Conservation (phyloP, 768 basidiomycete species). For the Rhodosporidiobolus sp. region DNA sequence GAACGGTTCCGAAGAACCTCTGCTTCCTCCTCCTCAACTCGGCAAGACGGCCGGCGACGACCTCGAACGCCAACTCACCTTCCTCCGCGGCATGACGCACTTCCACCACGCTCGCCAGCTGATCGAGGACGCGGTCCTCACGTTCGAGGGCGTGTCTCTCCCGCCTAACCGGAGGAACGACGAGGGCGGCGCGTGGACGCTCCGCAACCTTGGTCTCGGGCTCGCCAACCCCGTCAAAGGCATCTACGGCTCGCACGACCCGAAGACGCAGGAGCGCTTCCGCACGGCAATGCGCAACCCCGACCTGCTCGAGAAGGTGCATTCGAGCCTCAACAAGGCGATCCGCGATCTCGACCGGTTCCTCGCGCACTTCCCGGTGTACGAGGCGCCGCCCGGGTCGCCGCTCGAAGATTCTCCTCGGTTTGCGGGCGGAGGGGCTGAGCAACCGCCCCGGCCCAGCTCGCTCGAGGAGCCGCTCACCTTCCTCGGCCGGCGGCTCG, state of each 20-base stretch:
- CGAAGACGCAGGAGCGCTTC: slow-evolving; percentile 65
- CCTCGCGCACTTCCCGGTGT: slow-evolving; percentile 62
- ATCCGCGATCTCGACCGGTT: slow-evolving; percentile 83
- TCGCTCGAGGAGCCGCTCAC: slow-evolving; percentile 26
- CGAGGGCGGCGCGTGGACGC: slow-evolving; percentile 65
- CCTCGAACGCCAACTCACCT: slow-evolving; percentile 77
- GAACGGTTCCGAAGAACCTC: background rate
- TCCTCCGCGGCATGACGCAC: slow-evolving; percentile 77
- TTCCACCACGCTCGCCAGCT: slow-evolving; percentile 72
- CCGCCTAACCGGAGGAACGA: slow-evolving; percentile 59
- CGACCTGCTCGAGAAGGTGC: slow-evolving; percentile 62
- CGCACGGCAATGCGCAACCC: slow-evolving; percentile 59
- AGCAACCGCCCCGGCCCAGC: slow-evolving; percentile 10
- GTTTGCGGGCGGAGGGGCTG: background rate
- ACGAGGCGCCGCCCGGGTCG: slow-evolving; percentile 28
- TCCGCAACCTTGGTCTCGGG: slow-evolving; percentile 66
- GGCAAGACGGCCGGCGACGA: slow-evolving; percentile 70
- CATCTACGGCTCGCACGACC: slow-evolving; percentile 62
- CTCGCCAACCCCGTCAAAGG: slow-evolving; percentile 52
- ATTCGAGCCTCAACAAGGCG: slow-evolving; percentile 63
- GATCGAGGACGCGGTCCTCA: slow-evolving; percentile 69
- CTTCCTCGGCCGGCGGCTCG: slow-evolving; percentile 31
- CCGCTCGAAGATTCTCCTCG: slow-evolving; percentile 22
- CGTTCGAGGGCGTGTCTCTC: slow-evolving; percentile 61
- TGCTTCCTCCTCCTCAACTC: background rate